Evolutionary conservation across 2,329 filamentous ascomycete genomes (phyloP), one percentile per base, ranked within the genome.

Genomic region (Delphinella strobiligena): DNA sequence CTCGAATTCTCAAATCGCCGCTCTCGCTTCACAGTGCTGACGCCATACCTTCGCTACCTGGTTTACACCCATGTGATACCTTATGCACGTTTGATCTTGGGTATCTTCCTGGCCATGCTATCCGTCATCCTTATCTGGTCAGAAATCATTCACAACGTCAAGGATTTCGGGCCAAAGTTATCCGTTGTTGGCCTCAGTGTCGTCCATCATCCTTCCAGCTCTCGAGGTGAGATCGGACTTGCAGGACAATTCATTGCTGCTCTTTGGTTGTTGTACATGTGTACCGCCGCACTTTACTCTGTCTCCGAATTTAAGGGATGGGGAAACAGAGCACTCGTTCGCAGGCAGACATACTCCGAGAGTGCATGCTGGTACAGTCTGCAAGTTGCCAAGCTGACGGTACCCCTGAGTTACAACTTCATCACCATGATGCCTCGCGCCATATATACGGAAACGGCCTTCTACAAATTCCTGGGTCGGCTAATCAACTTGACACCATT

Each of bases 301-400:
- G 80, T 98, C 54, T 86, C 81, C 11, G 86, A 94, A 55, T 85
- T 94, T 51, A 93, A 91, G 54, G 87, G 95, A n/a, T 98, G 91
- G 91, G 83, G 91, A 41, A 91, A 93, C 36, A 78, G 91, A 24
- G 89, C 91, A 0, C 69, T 98, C 4, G 89, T 96, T 34, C 78
- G 76, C 43, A 79, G 91, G 42, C 91, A 93, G 55, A 98, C 91
- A 0, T 89, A 93, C 43, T 79, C 85, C 45, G 91, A 96, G 58
- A 86, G 81, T 36, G 91, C 91, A 1, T 93, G 89, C 50, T 98
- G 93, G 87, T 98, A 96, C 56, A 82, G 86, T 1, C 79, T 86
- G 43, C 86, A 95, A 58, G 83, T 95, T 9, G 89, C 91, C 37
- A 85, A 88, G 53, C 75, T 98, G 32, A 94, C 84, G 1, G 85